Percentiles rank a stretch among this genome's conserved stretches.
Evolutionary conservation across 805 yeast genomes (phyloP).

Genomic region (Hanseniaspora lachancei): DNA sequence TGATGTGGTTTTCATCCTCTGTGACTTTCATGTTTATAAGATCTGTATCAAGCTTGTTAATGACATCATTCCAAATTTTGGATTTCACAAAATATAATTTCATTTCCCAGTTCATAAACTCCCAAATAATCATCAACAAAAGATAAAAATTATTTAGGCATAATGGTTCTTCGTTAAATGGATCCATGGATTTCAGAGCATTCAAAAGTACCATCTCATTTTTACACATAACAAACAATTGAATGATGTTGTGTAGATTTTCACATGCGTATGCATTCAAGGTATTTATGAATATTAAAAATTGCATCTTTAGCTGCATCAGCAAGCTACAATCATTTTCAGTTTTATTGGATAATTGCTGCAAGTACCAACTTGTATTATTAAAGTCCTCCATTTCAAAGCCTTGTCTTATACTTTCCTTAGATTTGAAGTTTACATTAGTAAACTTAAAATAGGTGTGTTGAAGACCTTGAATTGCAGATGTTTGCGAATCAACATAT

Average conservation of each 20-base stretch:
- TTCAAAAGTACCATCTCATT: neutral
- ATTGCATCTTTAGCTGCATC: conserved; percentile 45
- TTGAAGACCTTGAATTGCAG: conserved; percentile 15
- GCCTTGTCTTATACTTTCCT: conserved; percentile 23
- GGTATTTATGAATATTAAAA: conserved; percentile 35
- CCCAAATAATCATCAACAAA: conserved; percentile 15
- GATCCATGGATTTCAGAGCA: neutral
- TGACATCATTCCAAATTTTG: neutral
- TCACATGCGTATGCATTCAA: conserved; percentile 52
- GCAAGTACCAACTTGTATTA: conserved; percentile 52
- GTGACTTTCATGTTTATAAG: neutral
- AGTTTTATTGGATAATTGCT: conserved; percentile 23
- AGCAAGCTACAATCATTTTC: conserved; percentile 26
- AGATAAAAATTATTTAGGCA: conserved; percentile 18
- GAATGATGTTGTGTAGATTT: conserved; percentile 49
- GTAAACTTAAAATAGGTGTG: conserved; percentile 17
- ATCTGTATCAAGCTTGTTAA: neutral
- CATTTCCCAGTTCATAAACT: conserved; percentile 21
- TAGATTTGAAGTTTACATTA: conserved; percentile 22
- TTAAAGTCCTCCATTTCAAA: conserved; percentile 39
- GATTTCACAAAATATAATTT: conserved; percentile 18
- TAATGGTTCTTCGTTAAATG: neutral
- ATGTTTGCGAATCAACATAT: conserved; percentile 25
- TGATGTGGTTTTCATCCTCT: neutral
- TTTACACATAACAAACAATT: conserved; percentile 21